These are phyloP conservation scores for Phytopythium helicoides DNA, from an alignment of 352 stramenopile genomes.

Conservation along the genomic window DNA sequence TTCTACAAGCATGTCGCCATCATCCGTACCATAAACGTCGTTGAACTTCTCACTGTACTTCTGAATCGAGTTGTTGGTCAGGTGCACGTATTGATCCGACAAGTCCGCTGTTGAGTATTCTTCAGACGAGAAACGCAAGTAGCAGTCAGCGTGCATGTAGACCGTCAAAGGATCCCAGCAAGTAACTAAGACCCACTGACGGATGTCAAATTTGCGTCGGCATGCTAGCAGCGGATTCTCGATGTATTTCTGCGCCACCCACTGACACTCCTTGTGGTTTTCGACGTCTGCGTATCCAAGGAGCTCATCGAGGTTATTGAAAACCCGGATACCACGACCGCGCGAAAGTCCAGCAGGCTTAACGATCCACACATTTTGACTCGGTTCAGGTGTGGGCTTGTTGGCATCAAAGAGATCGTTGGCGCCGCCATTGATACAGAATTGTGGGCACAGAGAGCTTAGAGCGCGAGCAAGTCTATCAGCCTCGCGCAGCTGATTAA, in stretches of 20 bases:
- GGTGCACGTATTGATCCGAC: conserved; percentile 88
- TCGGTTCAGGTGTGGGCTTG: conserved; percentile 18
- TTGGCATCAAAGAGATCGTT: conserved; percentile 18
- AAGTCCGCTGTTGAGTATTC: conserved; percentile 79
- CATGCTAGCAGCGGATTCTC: conserved; percentile 85
- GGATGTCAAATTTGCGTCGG: conserved; percentile 92
- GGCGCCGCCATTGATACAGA: conserved; percentile 63
- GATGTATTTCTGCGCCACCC: conserved; percentile 90
- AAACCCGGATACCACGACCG: conserved; percentile 86
- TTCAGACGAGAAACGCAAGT: conserved; percentile 89
- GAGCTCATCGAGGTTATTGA: conserved; percentile 78
- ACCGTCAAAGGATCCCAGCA: conserved; percentile 93
- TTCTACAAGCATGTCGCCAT: conserved; percentile 55
- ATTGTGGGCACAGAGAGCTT: conserved; percentile 57
- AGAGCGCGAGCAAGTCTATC: conserved; percentile 31
- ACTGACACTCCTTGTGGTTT: conserved; percentile 84
- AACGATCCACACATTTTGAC: conserved; percentile 92
- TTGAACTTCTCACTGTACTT: conserved; percentile 92
- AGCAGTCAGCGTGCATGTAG: conserved; percentile 92
- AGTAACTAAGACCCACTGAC: conserved; percentile 92
- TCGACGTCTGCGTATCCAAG: conserved; percentile 86
- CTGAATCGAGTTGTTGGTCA: conserved; percentile 94
- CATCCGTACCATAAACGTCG: conserved; percentile 63
- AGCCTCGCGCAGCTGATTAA: conserved; percentile 19
- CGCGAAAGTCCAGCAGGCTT: conserved; percentile 89